Base-by-base conservation (phyloP, 768 basidiomycete genomes). In the Lanmaoa pseudosensibilis region DNA sequence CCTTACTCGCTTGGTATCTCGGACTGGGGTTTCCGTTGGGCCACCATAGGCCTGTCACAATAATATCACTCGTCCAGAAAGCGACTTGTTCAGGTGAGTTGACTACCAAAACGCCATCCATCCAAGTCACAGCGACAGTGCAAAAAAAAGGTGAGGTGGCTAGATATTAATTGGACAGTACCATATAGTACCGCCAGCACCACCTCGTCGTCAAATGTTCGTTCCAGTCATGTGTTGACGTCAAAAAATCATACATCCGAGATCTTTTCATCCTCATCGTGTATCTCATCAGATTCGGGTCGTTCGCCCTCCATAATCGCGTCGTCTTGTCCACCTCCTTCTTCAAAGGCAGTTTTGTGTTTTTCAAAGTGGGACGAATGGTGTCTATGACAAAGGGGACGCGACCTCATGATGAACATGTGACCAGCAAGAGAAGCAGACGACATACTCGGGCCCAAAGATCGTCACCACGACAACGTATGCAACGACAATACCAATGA, bases 331-430 rank as follows among this genome's bases (percentile, higher is more conserved):
- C 83, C 84, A 3, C 73, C 89, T 52, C 90, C 91, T 59, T 85
- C 80, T 67, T 94, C 88, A 69, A 89, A 89, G 0, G 91, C 93
- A 1, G 86, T 71, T 67, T 86, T 88, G 65, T 85, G 81, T 60
- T 87, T 81, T 77, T 98, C 94, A 67, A 98, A 98, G 74, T 88
- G 90, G 5, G 83, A 79, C 3, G 86, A 80, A 65, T 89, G 88
- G 54, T 85, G 84, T 67, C 85, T 86, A 56, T 32, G n/a, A 46
- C 9, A 30, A 30, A 30, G 3, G 19, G 18, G 16, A 38, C 27
- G 40, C n/a, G 19, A 44, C 11, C 11, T 11, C 34, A 15, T 15
- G n/a, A n/a, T 57, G n/a, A 53, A 6, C 15, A 36, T 16, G 23
- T 32, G 2, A 41, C 16, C 3, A 4, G 19, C 1, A 18, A 46